A percentile compares a stretch with the other conserved stretches of the same genome.
phyloP scores from a whole-genome alignment of 805 yeast species.

The Nakazawaea anatomiae region DNA sequence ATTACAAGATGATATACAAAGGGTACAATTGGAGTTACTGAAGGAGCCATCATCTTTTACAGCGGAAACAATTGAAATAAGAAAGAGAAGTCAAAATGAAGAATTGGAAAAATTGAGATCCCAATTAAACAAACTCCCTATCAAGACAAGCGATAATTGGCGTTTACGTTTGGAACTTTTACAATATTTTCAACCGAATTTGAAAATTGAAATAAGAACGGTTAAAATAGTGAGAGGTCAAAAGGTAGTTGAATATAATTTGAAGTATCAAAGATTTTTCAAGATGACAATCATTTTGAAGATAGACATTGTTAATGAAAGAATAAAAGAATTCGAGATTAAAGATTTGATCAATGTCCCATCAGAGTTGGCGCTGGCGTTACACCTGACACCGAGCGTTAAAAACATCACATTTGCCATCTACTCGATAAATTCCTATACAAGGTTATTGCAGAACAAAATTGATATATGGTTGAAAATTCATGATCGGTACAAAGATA shows the following conservation, averaged over 20 bases:
- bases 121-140: conserved; percentile 19
- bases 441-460: conserved; percentile 15
- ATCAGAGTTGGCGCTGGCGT: conserved; percentile 7
- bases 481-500: conserved; percentile 11
- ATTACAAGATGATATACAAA: background rate
- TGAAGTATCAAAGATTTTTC: conserved; percentile 14
- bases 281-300: conserved; percentile 12
- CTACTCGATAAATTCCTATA: conserved; percentile 18
- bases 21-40: background rate
- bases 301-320: conserved; percentile 12
- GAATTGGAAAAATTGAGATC: conserved; percentile 6
- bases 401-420: conserved; percentile 20
- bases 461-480: conserved; percentile 16
- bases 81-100: background rate
- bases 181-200: conserved; percentile 21
- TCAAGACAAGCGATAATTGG: conserved; percentile 17
- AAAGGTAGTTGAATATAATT: conserved; percentile 11
- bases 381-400: conserved; percentile 2
- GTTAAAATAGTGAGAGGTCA: background rate
- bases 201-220: conserved; percentile 15
- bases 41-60: background rate
- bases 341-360: conserved; percentile 14
- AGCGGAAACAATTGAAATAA: background rate
- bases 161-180: conserved; percentile 16
- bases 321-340: conserved; percentile 9